Evolutionary conservation across 2,329 filamentous ascomycete species (phyloP).

Genomic region (Sporothrix dimorphospora): DNA sequence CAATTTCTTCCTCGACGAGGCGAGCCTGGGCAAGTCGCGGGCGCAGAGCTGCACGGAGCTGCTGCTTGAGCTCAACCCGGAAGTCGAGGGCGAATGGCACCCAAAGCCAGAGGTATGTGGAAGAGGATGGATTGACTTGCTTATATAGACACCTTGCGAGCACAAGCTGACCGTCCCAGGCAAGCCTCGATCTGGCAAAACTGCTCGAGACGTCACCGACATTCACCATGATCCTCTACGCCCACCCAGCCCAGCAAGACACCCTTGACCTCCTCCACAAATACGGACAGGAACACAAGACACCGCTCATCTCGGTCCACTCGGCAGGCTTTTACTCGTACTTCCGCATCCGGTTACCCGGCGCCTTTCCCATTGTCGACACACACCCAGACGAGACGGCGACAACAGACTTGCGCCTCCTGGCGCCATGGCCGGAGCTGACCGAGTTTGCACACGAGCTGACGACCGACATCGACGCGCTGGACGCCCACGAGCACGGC

Average conservation of each 20-base stretch:
- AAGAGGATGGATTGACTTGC: background rate
- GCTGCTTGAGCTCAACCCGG: slow-evolving; percentile 86
- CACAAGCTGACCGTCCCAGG: background rate
- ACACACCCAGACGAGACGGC: slow-evolving; percentile 90
- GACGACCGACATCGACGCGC: slow-evolving; percentile 67
- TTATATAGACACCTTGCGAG: background rate
- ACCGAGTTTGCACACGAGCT: slow-evolving; percentile 66
- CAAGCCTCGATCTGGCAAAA: slow-evolving; percentile 30
- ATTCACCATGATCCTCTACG: slow-evolving; percentile 61
- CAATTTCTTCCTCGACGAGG: slow-evolving; percentile 93
- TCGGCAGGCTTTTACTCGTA: slow-evolving; percentile 92
- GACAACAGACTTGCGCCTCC: slow-evolving; percentile 80
- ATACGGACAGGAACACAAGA: slow-evolving; percentile 59
- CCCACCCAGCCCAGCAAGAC: slow-evolving; percentile 52
- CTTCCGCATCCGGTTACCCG: slow-evolving; percentile 77
- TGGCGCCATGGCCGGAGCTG: slow-evolving; percentile 86
- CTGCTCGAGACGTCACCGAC: slow-evolving; percentile 47
- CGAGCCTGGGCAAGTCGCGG: slow-evolving; percentile 73
- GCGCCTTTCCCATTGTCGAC: slow-evolving; percentile 89
- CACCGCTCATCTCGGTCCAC: slow-evolving; percentile 80
- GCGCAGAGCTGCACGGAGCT: slow-evolving; percentile 77
- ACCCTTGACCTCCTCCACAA: slow-evolving; percentile 50
- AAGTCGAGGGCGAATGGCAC: slow-evolving; percentile 77
- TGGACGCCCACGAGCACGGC: slow-evolving; percentile 82
- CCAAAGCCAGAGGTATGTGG: slow-evolving; percentile 51